A percentile compares a stretch with the other conserved stretches of the same genome.
phyloP scores from a whole-genome alignment of 2,329 filamentous ascomycete species.

The Epichloe aotearoae region DNA sequence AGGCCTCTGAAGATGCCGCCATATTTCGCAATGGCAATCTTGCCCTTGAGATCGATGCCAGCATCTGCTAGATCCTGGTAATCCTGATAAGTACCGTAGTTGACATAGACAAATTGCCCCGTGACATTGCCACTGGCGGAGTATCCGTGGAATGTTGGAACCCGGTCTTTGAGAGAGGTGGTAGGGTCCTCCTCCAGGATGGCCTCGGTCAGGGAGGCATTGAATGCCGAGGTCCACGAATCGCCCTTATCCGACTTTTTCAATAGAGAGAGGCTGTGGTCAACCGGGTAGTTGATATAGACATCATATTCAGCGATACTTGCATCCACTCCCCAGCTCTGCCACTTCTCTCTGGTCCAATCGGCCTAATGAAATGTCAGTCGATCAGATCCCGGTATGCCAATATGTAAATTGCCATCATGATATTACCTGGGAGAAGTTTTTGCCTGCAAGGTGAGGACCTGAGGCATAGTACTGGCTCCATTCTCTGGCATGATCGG shows the following conservation, averaged over 20 bases:
- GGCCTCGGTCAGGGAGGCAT: constrained; percentile 74
- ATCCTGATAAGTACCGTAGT: constrained; percentile 78
- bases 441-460: constrained; percentile 64
- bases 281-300: constrained; percentile 65
- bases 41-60: constrained; percentile 64
- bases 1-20: constrained; percentile 78
- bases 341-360: constrained; percentile 65
- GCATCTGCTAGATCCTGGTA: constrained; percentile 69
- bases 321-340: constrained; percentile 53
- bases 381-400: background rate
- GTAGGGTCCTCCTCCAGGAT: constrained; percentile 73
- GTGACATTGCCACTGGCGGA: constrained; percentile 88
- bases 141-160: constrained; percentile 92
- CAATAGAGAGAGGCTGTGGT: constrained; percentile 55
- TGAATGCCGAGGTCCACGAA: constrained; percentile 53
- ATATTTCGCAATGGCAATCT: constrained; percentile 79
- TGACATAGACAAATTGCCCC: constrained; percentile 73
- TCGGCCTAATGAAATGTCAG: constrained; percentile 34
- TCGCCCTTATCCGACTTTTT: constrained; percentile 24
- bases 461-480: constrained; percentile 67
- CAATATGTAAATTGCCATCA: background rate
- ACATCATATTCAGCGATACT: constrained; percentile 58
- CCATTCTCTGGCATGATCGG: constrained; percentile 52
- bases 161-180: constrained; percentile 53
- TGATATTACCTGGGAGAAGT: constrained; percentile 48